A percentile compares a stretch with the other conserved stretches of the same genome.
Conservation (phyloP, 495 filamentous ascomycete genomes). For the Venustampulla echinocandica region DNA sequence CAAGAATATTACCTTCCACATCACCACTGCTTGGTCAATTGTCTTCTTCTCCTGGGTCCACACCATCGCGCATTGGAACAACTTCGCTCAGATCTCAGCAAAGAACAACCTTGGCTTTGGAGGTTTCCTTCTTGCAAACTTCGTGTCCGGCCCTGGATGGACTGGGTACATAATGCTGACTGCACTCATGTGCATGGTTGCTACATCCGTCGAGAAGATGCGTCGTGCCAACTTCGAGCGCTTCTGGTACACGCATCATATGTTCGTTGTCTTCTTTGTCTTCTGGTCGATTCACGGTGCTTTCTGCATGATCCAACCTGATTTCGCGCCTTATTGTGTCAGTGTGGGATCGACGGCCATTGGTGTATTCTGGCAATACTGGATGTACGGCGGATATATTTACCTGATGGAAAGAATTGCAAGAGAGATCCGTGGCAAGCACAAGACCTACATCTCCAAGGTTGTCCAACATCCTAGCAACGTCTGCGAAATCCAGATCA, state of each 20-base stretch:
- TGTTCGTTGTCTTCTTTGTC: constrained; percentile 72
- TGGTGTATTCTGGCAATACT: constrained; percentile 75
- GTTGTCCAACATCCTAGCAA: constrained; percentile 78
- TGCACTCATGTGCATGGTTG: constrained; percentile 55
- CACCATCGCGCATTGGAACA: constrained; percentile 74
- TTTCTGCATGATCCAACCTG: constrained; percentile 75
- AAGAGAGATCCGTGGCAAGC: constrained; percentile 59
- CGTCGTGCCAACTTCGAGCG: constrained; percentile 65
- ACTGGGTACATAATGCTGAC: constrained; percentile 71
- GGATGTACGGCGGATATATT: constrained; percentile 64
- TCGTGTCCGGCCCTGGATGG: constrained; percentile 69
- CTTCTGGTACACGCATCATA: constrained; percentile 74
- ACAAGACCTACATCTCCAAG: constrained; percentile 73
- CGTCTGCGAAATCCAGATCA: constrained; percentile 78
- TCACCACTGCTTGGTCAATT: constrained; percentile 71
- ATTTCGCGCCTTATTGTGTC: constrained; percentile 60
- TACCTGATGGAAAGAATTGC: constrained; percentile 64
- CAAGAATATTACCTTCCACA: constrained; percentile 77
- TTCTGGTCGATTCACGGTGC: constrained; percentile 75
- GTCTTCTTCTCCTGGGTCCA: constrained; percentile 75
- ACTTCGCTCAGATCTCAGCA: constrained; percentile 63
- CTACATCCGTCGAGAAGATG: constrained; percentile 61
- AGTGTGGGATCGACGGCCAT: constrained; percentile 48
- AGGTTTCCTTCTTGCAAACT: constrained; percentile 60
- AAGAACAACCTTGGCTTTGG: constrained; percentile 63